Evolutionary conservation across 345 rosid genomes (phyloP).

Genomic region (Eucalyptus fibrosa): DNA sequence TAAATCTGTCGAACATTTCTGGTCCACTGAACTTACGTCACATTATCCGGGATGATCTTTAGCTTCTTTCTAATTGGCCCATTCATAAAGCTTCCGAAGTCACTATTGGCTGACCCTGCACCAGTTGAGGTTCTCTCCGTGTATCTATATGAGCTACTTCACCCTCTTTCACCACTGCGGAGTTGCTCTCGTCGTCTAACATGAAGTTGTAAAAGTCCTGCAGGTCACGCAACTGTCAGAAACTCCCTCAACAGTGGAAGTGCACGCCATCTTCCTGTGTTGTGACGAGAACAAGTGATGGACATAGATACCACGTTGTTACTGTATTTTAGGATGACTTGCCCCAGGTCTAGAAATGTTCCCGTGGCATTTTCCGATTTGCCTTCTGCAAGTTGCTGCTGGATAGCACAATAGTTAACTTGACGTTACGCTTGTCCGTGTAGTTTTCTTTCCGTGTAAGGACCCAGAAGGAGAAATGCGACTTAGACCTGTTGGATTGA

Average conservation of each 20-base stretch:
- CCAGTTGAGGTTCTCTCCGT: too few relatives aligned
- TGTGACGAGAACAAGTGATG: neutral
- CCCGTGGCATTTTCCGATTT: conserved; percentile 6
- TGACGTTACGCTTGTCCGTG: neutral
- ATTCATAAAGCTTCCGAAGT: conserved; percentile 4
- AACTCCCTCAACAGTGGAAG: neutral
- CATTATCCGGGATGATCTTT: conserved; percentile 15
- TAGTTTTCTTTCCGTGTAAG: neutral
- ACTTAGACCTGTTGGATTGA: conserved; percentile 12
- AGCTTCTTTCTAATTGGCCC: conserved; percentile 15
- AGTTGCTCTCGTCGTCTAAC: neutral
- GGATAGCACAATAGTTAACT: neutral
- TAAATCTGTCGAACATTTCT: neutral
- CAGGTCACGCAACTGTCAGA: neutral
- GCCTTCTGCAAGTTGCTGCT: conserved; percentile 16
- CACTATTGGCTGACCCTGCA: neutral
- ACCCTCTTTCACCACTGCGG: too few relatives aligned
- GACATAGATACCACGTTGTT: conserved; percentile 12
- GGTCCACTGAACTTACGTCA: conserved; percentile 2
- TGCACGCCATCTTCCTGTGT: too few relatives aligned
- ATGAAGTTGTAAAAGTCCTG: conserved; percentile 23
- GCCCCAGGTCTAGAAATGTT: conserved; percentile 9
- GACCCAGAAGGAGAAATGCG: neutral
- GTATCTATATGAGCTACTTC: too few relatives aligned
- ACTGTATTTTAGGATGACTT: neutral